These are phyloP conservation scores for Alternaria sp. DNA, from an alignment of 2,329 filamentous ascomycete species.

Conservation along the genomic window DNA sequence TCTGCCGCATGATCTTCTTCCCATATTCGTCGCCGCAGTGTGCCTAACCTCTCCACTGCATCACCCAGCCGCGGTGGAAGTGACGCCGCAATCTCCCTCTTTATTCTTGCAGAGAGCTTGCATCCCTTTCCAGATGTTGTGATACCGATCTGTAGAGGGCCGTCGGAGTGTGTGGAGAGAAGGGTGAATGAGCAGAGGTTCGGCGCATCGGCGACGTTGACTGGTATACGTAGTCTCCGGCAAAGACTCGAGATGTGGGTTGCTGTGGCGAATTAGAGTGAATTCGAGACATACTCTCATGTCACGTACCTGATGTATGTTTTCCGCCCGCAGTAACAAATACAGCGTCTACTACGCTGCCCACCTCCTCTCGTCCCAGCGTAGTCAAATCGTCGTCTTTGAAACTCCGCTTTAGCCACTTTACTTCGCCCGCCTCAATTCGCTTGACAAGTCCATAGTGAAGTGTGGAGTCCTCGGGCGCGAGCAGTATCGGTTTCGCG, in stretches of 20 bases:
- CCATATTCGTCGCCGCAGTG: constrained; percentile 49
- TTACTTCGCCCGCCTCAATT: constrained; percentile 69
- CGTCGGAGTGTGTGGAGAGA: constrained; percentile 86
- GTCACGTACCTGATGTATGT: constrained; percentile 54
- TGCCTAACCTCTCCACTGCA: constrained; percentile 79
- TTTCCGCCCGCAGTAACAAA: constrained; percentile 74
- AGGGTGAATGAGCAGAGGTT: constrained; percentile 88
- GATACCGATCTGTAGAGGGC: constrained; percentile 91
- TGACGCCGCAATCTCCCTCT: constrained; percentile 82
- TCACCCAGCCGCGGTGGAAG: constrained; percentile 76
- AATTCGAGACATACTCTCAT: neutral
- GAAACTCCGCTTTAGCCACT: constrained; percentile 72
- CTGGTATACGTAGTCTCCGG: constrained; percentile 78
- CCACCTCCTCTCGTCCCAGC: constrained; percentile 81
- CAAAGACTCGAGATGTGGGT: constrained; percentile 76
- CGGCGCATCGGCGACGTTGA: constrained; percentile 91
- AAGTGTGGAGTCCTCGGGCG: constrained; percentile 67
- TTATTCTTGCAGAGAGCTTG: constrained; percentile 87
- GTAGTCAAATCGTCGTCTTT: constrained; percentile 73
- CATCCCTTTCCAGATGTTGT: constrained; percentile 95
- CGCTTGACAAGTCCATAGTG: constrained; percentile 68
- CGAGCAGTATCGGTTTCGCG: constrained; percentile 79
- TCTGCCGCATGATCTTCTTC: constrained; percentile 59
- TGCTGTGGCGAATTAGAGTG: constrained; percentile 52
- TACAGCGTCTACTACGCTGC: constrained; percentile 82